phyloP scores from a whole-genome alignment of 331 rosid species.

The Cydonia oblonga region DNA sequence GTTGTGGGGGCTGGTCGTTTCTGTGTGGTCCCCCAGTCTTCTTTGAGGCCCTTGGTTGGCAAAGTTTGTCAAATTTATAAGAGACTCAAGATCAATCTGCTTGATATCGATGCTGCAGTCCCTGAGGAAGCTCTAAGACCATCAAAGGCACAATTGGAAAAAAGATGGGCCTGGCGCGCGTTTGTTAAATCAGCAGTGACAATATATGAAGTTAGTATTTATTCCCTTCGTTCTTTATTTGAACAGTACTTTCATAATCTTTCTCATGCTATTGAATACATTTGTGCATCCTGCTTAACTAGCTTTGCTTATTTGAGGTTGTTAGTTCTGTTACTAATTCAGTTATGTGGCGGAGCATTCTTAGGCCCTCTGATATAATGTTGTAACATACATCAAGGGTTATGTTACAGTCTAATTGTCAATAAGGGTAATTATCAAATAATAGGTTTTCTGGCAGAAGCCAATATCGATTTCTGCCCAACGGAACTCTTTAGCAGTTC shows the following conservation, averaged over 20 bases:
- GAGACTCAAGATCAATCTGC: slow-evolving; percentile 71
- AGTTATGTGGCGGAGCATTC: background rate
- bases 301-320: background rate
- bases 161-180: slow-evolving; percentile 92
- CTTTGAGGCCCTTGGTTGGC: slow-evolving; percentile 77
- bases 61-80: slow-evolving; percentile 56
- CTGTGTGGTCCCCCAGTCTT: slow-evolving; percentile 75
- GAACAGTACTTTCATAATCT: background rate
- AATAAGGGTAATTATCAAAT: background rate
- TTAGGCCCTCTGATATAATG: background rate
- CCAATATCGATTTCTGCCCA: background rate
- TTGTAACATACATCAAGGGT: background rate
- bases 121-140: slow-evolving; percentile 66
- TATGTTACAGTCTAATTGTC: background rate
- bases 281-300: background rate
- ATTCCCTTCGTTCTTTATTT: slow-evolving; percentile 3
- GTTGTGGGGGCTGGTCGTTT: slow-evolving; percentile 40
- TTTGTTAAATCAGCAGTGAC: slow-evolving; percentile 84
- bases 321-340: background rate
- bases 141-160: slow-evolving; percentile 49
- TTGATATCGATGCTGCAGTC: slow-evolving; percentile 89
- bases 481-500: background rate
- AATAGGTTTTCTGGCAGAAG: background rate
- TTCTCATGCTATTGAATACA: background rate
- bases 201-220: slow-evolving; percentile 62